Evolutionary conservation across 2,329 filamentous ascomycete genomes (phyloP), one percentile per base, ranked within the genome.

Genomic region (Pseudovirgaria hyperparasitica): DNA sequence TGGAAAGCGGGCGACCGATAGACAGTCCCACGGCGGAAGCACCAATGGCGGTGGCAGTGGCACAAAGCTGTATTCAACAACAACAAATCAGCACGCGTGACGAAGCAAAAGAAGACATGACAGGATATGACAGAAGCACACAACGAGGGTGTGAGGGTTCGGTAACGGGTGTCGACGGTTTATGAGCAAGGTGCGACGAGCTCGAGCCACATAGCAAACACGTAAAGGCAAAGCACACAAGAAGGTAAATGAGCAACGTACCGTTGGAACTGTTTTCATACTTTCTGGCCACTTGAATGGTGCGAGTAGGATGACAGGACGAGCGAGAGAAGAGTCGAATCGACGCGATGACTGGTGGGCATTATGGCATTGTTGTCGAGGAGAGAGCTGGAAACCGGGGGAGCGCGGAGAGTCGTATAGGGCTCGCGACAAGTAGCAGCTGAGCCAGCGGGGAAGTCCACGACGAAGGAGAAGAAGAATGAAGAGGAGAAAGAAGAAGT

Each of bases 11-110:
- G 39, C 62, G 64, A 43, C 64, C 69, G 42, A 73, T 58, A 30
- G 66, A 65, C 38, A 70, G 58, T 34, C 72, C 71, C 31, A 70
- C 58, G 30, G 66, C 62, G 38, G 70, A 71, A 38, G 72, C 62
- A 48, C 67, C 69, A 54, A 73, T 58, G 45, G 53, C 48, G 42
- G 69, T 72, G 58, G 69, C 69, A 49, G 70, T 57, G 44, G 71
- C 72, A 67, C 67, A 72, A 42, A 76, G 63, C 70, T 74, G 48
- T 49, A 39, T 44, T n/a, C n/a, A 36, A 48, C 43, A 37, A 41
- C 24, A 38, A 39, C 44, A 41, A 39, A 49, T 54, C 48, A 54
- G 51, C 49, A 37, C 26, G 28, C 22, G 38, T 39, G 35, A 33
- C 32, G 38, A 38, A 29, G 34, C 33, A 31, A 35, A 31, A 40